These are phyloP conservation scores for Solanum lycopersicoides DNA, from an alignment of 257 asterid species.

Conservation along the genomic window DNA sequence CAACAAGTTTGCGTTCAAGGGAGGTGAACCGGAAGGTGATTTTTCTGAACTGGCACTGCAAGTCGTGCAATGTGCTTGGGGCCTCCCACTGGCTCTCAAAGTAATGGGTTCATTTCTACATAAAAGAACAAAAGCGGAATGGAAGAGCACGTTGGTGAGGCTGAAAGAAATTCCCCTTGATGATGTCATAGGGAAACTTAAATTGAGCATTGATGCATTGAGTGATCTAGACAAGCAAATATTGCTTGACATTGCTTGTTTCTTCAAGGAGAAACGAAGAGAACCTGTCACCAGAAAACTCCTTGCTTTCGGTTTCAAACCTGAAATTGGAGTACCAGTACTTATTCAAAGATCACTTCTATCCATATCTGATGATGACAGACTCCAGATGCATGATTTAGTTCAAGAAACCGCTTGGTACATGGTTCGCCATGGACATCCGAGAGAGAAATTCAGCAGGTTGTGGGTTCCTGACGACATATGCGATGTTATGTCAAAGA, in stretches of 20 bases:
- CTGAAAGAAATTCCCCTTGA: not conserved
- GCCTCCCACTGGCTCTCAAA: constrained; percentile 2
- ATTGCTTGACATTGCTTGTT: constrained; percentile 7
- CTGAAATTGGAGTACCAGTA: constrained; percentile 3
- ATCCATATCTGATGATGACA: not conserved
- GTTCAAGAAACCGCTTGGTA: constrained; percentile 4
- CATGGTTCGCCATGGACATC: not conserved
- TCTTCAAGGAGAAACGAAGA: not conserved
- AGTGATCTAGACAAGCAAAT: constrained; percentile 1
- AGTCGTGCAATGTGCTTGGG: not conserved
- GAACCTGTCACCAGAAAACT: not conserved
- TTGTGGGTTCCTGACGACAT: constrained; percentile 1
- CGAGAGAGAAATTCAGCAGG: constrained; percentile 3
- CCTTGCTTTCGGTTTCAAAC: not conserved
- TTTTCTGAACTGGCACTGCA: not conserved
- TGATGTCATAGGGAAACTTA: constrained; percentile 1
- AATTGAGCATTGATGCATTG: constrained; percentile 1
- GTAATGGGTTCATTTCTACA: not conserved
- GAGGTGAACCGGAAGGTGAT: not conserved
- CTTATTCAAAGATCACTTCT: constrained; percentile 2
- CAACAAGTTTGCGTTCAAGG: constrained; percentile 2
- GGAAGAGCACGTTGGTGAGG: not conserved
- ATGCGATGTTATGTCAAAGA: not conserved
- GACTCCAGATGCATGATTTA: constrained; percentile 3
- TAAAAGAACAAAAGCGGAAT: not conserved